Base-by-base conservation (phyloP, 2,329 filamentous ascomycete genomes). In the Fusarium nodosum region DNA sequence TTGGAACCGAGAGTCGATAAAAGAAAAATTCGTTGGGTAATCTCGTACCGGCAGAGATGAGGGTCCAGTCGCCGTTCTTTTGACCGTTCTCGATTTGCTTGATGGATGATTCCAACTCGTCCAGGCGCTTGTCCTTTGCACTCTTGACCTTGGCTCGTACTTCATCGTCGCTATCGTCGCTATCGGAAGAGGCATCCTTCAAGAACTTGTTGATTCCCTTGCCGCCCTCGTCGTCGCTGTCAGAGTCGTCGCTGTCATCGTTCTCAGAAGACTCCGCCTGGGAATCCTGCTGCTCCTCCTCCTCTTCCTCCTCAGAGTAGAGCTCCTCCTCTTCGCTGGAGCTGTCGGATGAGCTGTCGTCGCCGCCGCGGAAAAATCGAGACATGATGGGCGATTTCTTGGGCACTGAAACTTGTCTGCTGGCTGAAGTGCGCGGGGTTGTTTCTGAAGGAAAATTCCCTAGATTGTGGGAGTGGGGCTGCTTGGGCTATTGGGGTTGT, bases 61-160 rank as follows among this genome's bases (percentile, higher is more conserved):
- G 90, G 72, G 91, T 92, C 96, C 96, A 99, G 83, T 99, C 96
- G 78, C 93, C 94, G 78, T 98, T 99, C 87, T 97, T 98, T 82
- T 96, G 87, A 67, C 93, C 94, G 83, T 99, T 99, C 79, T 98
- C 94, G 77, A 99, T 98, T 77, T 92, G 84, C 80, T 92, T 91
- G 77, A 98, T 92, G 44, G 91, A 97, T 64, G 89, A 88, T 81
- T 99, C 95, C 65, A 99, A 87, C 82, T 98, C 97, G 78, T 97
- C 95, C 72, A 93, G 87, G 68, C 96, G 90, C 88, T 99, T 99
- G 85, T 98, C 94, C 84, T 98, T 98, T 77, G 95, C 94, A 82
- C 94, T 97, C 88, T 97, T 97, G 77, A 98, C 92, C 75, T 96
- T 89, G 76, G 91, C 93, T 71, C 91, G 89, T 72, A 89, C 88